Evolutionary conservation across 768 basidiomycete species (phyloP), one percentile per base, ranked within the genome.

Genomic region (Suillus weaverae): DNA sequence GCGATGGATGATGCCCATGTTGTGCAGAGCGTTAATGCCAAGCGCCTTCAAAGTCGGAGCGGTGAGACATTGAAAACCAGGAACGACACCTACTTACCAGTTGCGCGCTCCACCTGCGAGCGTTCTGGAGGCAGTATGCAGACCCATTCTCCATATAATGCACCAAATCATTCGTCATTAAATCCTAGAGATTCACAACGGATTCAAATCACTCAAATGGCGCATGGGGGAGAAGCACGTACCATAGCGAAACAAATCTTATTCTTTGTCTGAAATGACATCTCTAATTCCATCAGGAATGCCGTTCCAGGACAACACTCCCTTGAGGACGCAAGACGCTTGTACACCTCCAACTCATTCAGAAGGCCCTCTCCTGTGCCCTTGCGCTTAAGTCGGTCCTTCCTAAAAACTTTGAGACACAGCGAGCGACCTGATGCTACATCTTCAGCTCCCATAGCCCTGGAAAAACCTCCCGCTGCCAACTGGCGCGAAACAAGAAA

Each of bases 1-100:
- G 16, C 88, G 82, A 73, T 90, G 88, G 38, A 90, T 82, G 62
- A 90, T 84, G 50, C 87, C 87, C 72, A 86, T 81, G 32, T 74
- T 74, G 67, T 90, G 88, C 48, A 91, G 73, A 48, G 76, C 71
- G 4, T 73, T 65, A 20, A 83, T 70, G 1, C 81, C 81, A 36
- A 77, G 76, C 7, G 77, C 75, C 81, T 83, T n/a, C 26, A 44
- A n/a, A 26, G 59, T 5, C 13, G 64, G 46, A 62, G 62, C 53
- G 33, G 41, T 35, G 26, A 8, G 48, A 64, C 64, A 62, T 9
- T 2, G 16, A 5, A 14, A 32, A 18, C 13, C 18, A 62, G 18
- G 5, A 26, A 38, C 59, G 69, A 44, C 26, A 44, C 39, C 22
- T 36, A 38, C 71, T 22, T 48, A 82, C 81, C 3, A 80, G 74